Evolutionary conservation across 225 moss, liverwort and hornwort genomes (phyloP), one percentile per base, ranked within the genome.

Genomic region (Sphagnum tenellum): DNA sequence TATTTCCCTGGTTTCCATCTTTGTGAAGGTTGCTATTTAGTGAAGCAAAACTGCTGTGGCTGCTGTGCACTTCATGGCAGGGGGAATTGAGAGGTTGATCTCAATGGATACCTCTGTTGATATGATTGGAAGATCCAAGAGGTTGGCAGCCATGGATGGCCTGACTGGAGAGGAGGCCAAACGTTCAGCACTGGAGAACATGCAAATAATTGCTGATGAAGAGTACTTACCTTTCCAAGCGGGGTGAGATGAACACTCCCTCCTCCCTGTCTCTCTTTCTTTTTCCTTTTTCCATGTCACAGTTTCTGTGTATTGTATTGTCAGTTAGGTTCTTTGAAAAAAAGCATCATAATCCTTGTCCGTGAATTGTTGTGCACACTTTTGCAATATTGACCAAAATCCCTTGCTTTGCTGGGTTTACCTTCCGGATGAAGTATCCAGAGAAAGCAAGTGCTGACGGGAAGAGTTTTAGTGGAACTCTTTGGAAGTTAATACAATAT

Each of bases 101-200:
- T 80, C 82, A 55, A 68, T 99, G 77, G 98, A 99, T 60, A 86
- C 85, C 11, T 99, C 98, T 2, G 82, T 84, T 70, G 98, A 93
- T 63, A 91, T 99, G 98, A 82, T 99, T 6, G 80, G 71, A 54
- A 91, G 77, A 68, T 90, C 93, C 59, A 45, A 60, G 60, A 51
- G 58, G 10, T 67, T 76, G 59, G 90, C 74, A 62, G 84, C 75
- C 61, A 59, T 61, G 61, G 82, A 82, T 50, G 79, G 76, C 61
- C 55, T 68, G 52, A 56, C 71, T 58, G 77, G 72, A 56, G 64
- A 56, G 66, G 65, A 51, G n/a, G 53, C 62, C 12, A 67, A 69
- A 60, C 69, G 60, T 65, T 64, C 61, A 48, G 12, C 66, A 4
- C 55, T 90, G 65, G 79, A 79, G 59, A 78, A 82, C 66, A 66